These are phyloP conservation scores for Barnettozyma populi DNA, from an alignment of 805 yeast species.

Conservation along the genomic window DNA sequence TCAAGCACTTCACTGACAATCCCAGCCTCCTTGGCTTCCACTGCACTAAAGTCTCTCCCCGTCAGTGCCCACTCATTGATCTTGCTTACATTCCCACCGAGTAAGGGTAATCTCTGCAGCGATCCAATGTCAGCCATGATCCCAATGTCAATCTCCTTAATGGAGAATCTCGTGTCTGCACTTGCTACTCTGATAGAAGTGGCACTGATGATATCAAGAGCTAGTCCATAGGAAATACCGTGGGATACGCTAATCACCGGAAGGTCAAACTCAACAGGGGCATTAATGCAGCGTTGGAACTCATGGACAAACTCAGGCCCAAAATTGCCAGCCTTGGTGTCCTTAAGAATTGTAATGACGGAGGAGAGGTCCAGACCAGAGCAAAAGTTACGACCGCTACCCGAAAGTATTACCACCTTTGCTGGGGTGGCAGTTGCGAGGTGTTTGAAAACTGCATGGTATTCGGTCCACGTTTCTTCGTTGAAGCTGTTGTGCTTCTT, in stretches of 20 bases:
- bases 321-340: conserved; percentile 27
- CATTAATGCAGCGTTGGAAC: conserved; percentile 53
- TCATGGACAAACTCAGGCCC: conserved; percentile 35
- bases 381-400: conserved; percentile 50
- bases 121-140: conserved; percentile 78
- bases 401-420: conserved; percentile 52
- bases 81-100: conserved; percentile 51
- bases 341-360: conserved; percentile 15
- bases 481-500: conserved; percentile 53
- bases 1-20: conserved; percentile 44
- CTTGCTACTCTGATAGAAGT: conserved; percentile 53
- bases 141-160: conserved; percentile 69
- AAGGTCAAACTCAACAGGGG: conserved; percentile 40
- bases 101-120: conserved; percentile 55
- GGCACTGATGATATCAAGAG: conserved; percentile 58
- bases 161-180: conserved; percentile 45
- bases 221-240: conserved; percentile 63
- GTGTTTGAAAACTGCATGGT: conserved; percentile 38
- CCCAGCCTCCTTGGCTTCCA: conserved; percentile 53
- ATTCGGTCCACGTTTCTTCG: conserved; percentile 52
- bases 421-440: conserved; percentile 42
- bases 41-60: conserved; percentile 48
- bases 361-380: conserved; percentile 59
- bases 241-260: conserved; percentile 67
- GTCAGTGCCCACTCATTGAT: conserved; percentile 57